Percentiles rank a stretch among this genome's conserved stretches.
Evolutionary conservation across 1,284 basidiomycete genomes (phyloP).

Genomic region (Ceratobasidium sp.): DNA sequence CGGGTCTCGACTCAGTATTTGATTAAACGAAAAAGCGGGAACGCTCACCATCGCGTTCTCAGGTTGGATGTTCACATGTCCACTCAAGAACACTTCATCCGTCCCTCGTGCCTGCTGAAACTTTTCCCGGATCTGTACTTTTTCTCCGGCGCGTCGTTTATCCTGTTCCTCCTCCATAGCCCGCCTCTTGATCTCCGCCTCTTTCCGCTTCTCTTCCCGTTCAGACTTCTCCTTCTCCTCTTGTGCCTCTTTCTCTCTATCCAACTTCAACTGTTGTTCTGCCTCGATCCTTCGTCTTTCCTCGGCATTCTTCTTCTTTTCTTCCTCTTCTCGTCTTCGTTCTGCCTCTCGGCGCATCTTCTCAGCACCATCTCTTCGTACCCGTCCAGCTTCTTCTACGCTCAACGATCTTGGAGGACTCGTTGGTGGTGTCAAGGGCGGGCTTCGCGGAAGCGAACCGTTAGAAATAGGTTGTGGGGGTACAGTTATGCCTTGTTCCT

Average conservation of each 20-base stretch:
- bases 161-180: conserved; percentile 31
- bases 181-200: not conserved
- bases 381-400: conserved; percentile 35
- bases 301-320: conserved; percentile 32
- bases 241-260: not conserved
- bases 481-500: conserved; percentile 16
- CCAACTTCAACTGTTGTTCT: conserved; percentile 23
- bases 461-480: not conserved
- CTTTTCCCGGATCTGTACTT: conserved; percentile 29
- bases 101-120: conserved; percentile 42
- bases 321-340: conserved; percentile 39
- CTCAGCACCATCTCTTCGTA: conserved; percentile 37
- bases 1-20: not conserved
- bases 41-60: conserved; percentile 56
- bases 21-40: not conserved
- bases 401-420: conserved; percentile 29
- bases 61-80: conserved; percentile 72
- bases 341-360: conserved; percentile 39
- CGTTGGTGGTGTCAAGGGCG: conserved; percentile 8
- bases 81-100: conserved; percentile 54
- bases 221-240: not conserved
- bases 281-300: conserved; percentile 31
- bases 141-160: conserved; percentile 34
- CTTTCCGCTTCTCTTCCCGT: conserved; percentile 6
- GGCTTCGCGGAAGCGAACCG: conserved; percentile 10